These are phyloP conservation scores for Trifolium fragiferum DNA, from an alignment of 306 rosid species.

Conservation along the genomic window DNA sequence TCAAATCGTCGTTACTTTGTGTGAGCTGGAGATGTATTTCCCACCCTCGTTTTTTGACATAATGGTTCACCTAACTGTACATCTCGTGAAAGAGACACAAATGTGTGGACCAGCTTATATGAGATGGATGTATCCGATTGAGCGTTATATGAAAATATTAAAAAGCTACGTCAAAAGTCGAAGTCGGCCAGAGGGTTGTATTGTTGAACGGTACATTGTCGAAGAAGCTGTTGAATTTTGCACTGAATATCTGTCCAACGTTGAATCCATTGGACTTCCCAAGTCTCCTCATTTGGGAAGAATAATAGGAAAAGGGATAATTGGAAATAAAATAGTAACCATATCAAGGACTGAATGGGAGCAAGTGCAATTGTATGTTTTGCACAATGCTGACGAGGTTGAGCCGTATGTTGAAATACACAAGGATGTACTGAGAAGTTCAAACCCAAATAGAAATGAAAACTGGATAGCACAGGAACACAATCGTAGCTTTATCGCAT, in stretches of 20 bases:
- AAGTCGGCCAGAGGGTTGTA: neutral
- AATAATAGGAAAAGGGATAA: neutral
- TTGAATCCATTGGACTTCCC: neutral
- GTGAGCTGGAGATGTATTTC: neutral
- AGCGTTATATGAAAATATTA: neutral
- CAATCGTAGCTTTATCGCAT: neutral
- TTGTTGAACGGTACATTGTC: neutral
- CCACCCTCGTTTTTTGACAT: neutral
- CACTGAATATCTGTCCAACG: neutral
- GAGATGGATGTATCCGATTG: neutral
- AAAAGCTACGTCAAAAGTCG: neutral
- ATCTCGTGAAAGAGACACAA: neutral
- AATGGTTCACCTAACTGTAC: neutral
- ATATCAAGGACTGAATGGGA: neutral
- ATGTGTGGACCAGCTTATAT: neutral
- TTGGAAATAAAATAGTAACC: neutral
- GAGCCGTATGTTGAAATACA: neutral
- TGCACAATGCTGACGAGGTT: neutral
- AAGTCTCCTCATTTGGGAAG: neutral
- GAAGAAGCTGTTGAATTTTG: neutral
- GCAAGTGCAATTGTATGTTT: neutral
- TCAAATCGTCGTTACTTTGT: neutral
- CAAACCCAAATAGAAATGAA: neutral
- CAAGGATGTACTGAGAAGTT: neutral
- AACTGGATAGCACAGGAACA: neutral